phyloP scores from a whole-genome alignment of 495 filamentous ascomycete species.

The Tirmania nivea region DNA sequence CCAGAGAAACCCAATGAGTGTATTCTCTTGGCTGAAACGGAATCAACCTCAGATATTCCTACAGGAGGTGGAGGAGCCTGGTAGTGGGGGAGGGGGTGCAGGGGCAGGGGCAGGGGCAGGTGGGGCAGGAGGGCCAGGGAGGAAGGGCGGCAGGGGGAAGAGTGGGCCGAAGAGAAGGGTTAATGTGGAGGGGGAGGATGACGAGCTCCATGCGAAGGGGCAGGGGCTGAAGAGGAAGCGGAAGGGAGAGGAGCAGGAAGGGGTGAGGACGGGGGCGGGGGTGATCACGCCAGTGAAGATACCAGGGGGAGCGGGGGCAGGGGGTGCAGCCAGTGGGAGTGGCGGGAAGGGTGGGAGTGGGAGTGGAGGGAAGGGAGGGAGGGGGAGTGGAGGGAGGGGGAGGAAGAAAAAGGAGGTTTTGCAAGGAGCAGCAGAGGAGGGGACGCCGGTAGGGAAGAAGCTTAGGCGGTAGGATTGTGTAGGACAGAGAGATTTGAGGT shows the following conservation, averaged over 20 bases:
- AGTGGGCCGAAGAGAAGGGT: neutral
- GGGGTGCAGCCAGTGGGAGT: neutral
- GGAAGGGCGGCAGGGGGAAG: neutral
- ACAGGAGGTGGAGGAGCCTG: conserved; percentile 46
- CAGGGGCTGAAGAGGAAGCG: neutral
- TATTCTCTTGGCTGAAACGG: conserved; percentile 75
- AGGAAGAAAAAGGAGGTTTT: no score
- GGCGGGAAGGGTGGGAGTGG: neutral
- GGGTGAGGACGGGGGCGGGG: neutral
- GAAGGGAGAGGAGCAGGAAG: neutral
- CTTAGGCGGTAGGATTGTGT: no score
- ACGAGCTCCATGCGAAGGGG: neutral
- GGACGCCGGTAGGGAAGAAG: no score
- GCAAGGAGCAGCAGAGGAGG: no score
- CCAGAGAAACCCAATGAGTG: conserved; percentile 56
- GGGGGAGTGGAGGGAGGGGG: neutral
- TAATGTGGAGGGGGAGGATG: neutral
- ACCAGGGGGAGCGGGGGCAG: neutral
- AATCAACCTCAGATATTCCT: conserved; percentile 68
- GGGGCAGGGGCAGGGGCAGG: neutral
- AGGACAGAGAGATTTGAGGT: no score
- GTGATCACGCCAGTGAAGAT: neutral
- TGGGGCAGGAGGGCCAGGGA: neutral
- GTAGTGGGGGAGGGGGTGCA: conserved; percentile 12
- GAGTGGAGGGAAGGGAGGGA: neutral